phyloP scores from a whole-genome alignment of 345 rosid species.

The Streptanthus diversifolius region DNA sequence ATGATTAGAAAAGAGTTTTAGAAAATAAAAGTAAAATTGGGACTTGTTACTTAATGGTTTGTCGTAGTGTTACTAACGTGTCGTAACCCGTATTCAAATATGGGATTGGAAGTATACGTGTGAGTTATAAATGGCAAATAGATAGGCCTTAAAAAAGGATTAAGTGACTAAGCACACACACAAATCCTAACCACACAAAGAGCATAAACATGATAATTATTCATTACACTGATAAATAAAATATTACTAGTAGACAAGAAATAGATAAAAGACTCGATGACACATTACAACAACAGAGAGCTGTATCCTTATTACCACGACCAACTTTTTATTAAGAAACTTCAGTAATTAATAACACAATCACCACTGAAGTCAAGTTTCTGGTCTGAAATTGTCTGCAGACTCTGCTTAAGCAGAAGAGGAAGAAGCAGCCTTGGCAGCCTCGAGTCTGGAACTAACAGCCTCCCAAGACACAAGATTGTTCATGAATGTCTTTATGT shows the following conservation, averaged over 20 bases:
- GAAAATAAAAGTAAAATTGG: no score
- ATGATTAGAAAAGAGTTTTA: background rate
- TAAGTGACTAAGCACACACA: background rate
- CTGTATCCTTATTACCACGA: constrained; percentile 6
- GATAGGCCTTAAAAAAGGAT: background rate
- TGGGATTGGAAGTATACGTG: background rate
- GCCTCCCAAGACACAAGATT: constrained; percentile 92
- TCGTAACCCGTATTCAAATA: background rate
- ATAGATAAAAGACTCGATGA: background rate
- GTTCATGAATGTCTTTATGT: constrained; percentile 68
- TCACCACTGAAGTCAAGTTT: constrained; percentile 13
- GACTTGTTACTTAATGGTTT: no score
- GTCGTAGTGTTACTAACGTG: background rate
- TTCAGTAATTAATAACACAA: constrained; percentile 29
- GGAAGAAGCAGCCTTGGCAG: constrained; percentile 50
- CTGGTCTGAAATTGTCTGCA: background rate
- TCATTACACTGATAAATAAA: background rate
- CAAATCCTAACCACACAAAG: background rate
- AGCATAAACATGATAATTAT: background rate
- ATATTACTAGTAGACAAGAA: background rate
- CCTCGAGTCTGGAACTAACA: constrained; percentile 64
- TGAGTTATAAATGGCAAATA: background rate
- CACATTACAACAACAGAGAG: constrained; percentile 18
- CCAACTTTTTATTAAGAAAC: constrained; percentile 38
- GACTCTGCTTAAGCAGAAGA: constrained; percentile 42